Conservation (phyloP, 2,329 filamentous ascomycete species). For the Aspergillus latus region DNA sequence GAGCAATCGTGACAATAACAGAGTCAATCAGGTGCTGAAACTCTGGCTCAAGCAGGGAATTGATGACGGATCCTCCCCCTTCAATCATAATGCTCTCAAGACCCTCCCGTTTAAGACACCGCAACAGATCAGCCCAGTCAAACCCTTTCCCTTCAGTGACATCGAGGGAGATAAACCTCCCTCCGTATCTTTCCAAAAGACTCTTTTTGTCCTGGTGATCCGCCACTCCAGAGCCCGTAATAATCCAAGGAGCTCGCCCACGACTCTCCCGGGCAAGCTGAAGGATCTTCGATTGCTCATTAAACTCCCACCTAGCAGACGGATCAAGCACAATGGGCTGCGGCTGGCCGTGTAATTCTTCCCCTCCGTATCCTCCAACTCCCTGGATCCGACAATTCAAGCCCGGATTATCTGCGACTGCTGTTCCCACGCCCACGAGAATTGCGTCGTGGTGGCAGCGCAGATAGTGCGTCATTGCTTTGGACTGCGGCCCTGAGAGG, state of each 20-base stretch:
- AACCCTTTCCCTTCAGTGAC: conserved; percentile 20
- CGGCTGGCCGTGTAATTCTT: conserved; percentile 61
- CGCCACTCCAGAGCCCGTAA: conserved; percentile 42
- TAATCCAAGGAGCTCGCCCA: conserved; percentile 70
- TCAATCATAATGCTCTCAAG: conserved; percentile 84
- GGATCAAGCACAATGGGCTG: conserved; percentile 80
- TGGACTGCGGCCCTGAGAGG: conserved; percentile 78
- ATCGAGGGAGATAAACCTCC: conserved; percentile 32
- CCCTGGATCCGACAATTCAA: conserved; percentile 77
- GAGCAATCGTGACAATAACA: conserved; percentile 84
- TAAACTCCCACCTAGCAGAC: conserved; percentile 65
- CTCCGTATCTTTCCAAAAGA: conserved; percentile 31
- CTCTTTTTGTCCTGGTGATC: conserved; percentile 18
- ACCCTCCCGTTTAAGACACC: conserved; percentile 54
- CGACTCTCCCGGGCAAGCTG: conserved; percentile 59
- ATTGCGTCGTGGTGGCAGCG: conserved; percentile 82
- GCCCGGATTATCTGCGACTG: conserved; percentile 78
- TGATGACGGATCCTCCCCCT: conserved; percentile 79
- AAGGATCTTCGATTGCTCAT: conserved; percentile 62
- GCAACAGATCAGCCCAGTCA: conserved; percentile 64
- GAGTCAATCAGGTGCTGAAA: conserved; percentile 63
- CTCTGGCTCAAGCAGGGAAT: conserved; percentile 64
- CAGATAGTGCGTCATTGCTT: conserved; percentile 94
- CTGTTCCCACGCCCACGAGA: conserved; percentile 79
- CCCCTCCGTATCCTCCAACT: conserved; percentile 53